Conservation (phyloP, 305 asterid species). For the Plantago rigida region DNA sequence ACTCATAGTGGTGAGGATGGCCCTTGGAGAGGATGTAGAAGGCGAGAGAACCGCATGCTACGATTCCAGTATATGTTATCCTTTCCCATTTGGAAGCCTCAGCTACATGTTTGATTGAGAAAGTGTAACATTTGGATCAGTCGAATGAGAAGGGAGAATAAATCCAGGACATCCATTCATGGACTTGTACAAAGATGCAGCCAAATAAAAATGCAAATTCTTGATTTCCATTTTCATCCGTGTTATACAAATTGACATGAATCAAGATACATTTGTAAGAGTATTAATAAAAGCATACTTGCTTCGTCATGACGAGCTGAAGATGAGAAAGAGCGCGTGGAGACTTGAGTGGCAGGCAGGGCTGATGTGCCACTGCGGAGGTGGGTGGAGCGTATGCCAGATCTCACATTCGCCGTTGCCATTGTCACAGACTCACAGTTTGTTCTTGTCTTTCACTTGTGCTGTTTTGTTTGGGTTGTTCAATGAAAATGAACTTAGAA, state of each 20-base stretch:
- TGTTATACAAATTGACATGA: too few relatives aligned
- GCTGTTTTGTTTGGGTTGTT: too few relatives aligned
- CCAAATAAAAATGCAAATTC: too few relatives aligned
- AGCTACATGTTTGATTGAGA: conserved; percentile 28
- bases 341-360: conserved; percentile 31
- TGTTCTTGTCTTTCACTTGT: too few relatives aligned
- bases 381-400: conserved; percentile 55
- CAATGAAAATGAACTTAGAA: too few relatives aligned
- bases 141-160: too few relatives aligned
- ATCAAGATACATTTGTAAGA: neutral
- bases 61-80: conserved; percentile 46
- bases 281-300: conserved; percentile 33
- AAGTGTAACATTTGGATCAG: neutral
- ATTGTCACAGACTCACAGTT: conserved; percentile 19
- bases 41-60: conserved; percentile 39
- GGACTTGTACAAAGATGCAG: too few relatives aligned
- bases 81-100: conserved; percentile 83
- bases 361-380: conserved; percentile 40
- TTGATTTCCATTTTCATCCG: too few relatives aligned
- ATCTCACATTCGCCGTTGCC: conserved; percentile 67
- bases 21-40: conserved; percentile 51
- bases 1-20: conserved; percentile 52
- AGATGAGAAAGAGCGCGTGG: conserved; percentile 49
- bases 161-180: too few relatives aligned
- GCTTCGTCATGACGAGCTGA: conserved; percentile 56